Percentiles rank a stretch among this genome's conserved stretches.
phyloP scores from a whole-genome alignment of 1,139 yeast species.

The Protomyces macrosporus region DNA sequence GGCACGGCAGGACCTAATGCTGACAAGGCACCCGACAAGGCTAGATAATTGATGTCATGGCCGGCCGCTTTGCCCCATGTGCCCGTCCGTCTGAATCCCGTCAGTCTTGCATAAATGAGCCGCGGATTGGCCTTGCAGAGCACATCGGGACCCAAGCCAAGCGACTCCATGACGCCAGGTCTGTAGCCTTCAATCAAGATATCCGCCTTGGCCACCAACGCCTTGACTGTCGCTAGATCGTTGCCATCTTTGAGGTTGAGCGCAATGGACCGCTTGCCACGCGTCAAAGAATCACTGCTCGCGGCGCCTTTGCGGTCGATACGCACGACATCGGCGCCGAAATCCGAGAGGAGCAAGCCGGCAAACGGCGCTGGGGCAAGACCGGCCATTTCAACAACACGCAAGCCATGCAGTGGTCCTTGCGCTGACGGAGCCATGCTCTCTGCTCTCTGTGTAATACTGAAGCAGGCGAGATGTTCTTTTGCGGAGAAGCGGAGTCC shows the following conservation, averaged over 20 bases:
- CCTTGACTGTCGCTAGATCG: constrained; percentile 35
- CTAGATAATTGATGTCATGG: constrained; percentile 33
- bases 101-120: constrained; percentile 31
- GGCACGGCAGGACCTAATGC: constrained; percentile 8
- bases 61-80: constrained; percentile 31
- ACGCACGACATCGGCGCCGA: constrained; percentile 40
- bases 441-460: background rate
- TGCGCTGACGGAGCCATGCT: background rate
- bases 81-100: constrained; percentile 32
- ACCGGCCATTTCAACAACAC: constrained; percentile 33
- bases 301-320: constrained; percentile 33
- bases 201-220: constrained; percentile 36
- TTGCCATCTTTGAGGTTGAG: constrained; percentile 36
- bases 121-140: constrained; percentile 25
- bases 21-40: constrained; percentile 31
- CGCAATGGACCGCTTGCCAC: constrained; percentile 39
- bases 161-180: constrained; percentile 37
- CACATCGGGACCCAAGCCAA: constrained; percentile 36
- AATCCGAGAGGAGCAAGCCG: constrained; percentile 37
- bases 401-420: constrained; percentile 14
- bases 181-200: constrained; percentile 39
- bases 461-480: too few relatives aligned
- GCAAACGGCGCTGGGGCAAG: constrained; percentile 34
- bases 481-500: too few relatives aligned
- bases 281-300: constrained; percentile 37